Base-by-base conservation (phyloP, 2,329 filamentous ascomycete genomes). In the Penicillium sp. region DNA sequence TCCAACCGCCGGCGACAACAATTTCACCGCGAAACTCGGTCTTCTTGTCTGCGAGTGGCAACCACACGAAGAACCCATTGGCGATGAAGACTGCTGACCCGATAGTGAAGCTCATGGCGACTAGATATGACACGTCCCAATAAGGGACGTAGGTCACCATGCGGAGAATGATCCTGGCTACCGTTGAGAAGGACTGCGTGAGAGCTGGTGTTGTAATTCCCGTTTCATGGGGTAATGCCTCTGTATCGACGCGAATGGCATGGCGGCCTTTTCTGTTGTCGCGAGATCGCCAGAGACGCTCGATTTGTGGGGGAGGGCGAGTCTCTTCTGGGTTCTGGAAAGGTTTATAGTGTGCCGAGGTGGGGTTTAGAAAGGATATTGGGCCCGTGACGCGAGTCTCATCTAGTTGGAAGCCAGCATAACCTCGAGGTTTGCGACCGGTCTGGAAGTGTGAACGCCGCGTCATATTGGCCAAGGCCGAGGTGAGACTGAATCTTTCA, bases 41-140 rank as follows among this genome's bases (percentile, higher is more conserved):
- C 0, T 66, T 73, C 0, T 85, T 85, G 7, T 73, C 69, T 25
- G 76, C 75, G 1, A 85, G 70, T 0, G 87, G 87, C 1, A 88
- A 74, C 76, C 81, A 88, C 5, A 80, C 80, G 65, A 88, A 88
- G 68, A 86, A 87, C 1, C 80, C 79, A 65, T 88, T 88, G 56
- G 84, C 67, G 1, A 82, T 76, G 81, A 82, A 85, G 28, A 84
- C 72, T 0, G 78, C 63, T 0, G 79, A 83, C 0, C 82, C 82
- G 4, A 79, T 56, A 0, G 82, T 84, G 69, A 85, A 85, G 8
- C 79, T 70, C 5, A 74, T 66, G 2, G 82, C 82, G 8, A 84
- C 79, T 5, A 82, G 74, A 60, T 79, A 85, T 0, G 81, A 84
- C 11, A 85, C 72, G 58, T 85, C 82, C 80, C 81, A 85, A 47